phyloP scores from a whole-genome alignment of 495 filamentous ascomycete genomes.

The Penicillium lagena region DNA sequence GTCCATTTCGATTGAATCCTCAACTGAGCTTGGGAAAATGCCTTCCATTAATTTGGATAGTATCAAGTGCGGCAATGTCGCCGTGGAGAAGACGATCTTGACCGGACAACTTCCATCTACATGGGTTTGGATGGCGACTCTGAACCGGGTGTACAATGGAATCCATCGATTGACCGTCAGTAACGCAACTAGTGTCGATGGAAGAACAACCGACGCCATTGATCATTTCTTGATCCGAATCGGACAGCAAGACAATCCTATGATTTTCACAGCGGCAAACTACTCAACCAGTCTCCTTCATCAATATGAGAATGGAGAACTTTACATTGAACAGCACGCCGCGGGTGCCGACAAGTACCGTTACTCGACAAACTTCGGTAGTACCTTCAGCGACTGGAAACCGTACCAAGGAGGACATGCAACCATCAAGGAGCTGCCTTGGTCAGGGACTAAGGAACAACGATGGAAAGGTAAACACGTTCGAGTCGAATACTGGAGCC shows the following conservation, averaged over 20 bases:
- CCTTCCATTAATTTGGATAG: slow-evolving; percentile 34
- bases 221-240: slow-evolving; percentile 54
- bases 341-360: slow-evolving; percentile 59
- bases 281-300: slow-evolving; percentile 50
- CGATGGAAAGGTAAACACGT: slow-evolving; percentile 61
- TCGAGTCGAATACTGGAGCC: slow-evolving; percentile 62
- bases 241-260: slow-evolving; percentile 50
- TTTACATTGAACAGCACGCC: slow-evolving; percentile 54
- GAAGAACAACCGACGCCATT: slow-evolving; percentile 33
- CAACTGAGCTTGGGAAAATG: slow-evolving; percentile 33
- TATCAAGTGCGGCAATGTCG: slow-evolving; percentile 36
- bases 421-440: slow-evolving; percentile 38
- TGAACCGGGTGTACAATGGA: slow-evolving; percentile 57
- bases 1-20: slow-evolving; percentile 48
- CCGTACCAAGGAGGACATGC: slow-evolving; percentile 46
- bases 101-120: slow-evolving; percentile 46
- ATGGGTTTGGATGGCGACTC: slow-evolving; percentile 49
- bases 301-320: slow-evolving; percentile 25
- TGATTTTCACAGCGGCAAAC: slow-evolving; percentile 53
- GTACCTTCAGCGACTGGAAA: slow-evolving; percentile 53
- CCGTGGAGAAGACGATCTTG: slow-evolving; percentile 15
- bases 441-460: slow-evolving; percentile 58
- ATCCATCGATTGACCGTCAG: slow-evolving; percentile 57
- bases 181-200: slow-evolving; percentile 40
- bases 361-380: slow-evolving; percentile 58